phyloP scores from a whole-genome alignment of 2,329 filamentous ascomycete species.

The Calonectria pseudoreteaudii region DNA sequence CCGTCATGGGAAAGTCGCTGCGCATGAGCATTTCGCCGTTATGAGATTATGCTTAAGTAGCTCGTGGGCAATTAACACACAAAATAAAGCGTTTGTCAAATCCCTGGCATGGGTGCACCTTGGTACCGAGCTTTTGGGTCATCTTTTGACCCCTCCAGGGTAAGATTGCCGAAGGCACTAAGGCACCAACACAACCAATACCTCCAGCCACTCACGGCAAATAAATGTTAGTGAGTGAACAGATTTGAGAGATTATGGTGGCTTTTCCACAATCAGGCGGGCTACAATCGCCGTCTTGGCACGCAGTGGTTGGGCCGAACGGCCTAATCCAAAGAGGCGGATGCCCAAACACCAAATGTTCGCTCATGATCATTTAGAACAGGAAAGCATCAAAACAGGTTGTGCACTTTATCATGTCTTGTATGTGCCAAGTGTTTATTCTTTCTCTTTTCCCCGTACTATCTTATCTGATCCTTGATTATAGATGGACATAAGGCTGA shows the following conservation, averaged over 20 bases:
- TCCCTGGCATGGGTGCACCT: background rate
- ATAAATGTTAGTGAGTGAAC: background rate
- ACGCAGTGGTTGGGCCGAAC: too few relatives aligned
- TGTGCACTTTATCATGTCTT: background rate
- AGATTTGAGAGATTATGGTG: background rate
- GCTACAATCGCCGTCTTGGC: background rate
- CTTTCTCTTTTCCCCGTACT: background rate
- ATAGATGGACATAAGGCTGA: background rate
- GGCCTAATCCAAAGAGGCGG: background rate
- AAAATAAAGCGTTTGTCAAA: background rate
- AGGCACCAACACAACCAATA: background rate
- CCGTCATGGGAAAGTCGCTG: background rate
- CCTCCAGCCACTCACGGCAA: background rate
- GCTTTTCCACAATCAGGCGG: background rate
- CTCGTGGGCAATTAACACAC: background rate
- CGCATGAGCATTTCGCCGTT: background rate
- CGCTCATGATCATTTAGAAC: background rate
- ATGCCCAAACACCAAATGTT: too few relatives aligned
- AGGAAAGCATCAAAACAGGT: background rate
- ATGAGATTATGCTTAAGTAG: background rate
- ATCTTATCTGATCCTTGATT: background rate
- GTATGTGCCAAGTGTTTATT: background rate
- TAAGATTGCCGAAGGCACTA: background rate
- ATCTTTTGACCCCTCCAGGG: background rate
- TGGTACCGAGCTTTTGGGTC: background rate